phyloP scores from a whole-genome alignment of 805 yeast genomes.

The Candida oleophila region DNA sequence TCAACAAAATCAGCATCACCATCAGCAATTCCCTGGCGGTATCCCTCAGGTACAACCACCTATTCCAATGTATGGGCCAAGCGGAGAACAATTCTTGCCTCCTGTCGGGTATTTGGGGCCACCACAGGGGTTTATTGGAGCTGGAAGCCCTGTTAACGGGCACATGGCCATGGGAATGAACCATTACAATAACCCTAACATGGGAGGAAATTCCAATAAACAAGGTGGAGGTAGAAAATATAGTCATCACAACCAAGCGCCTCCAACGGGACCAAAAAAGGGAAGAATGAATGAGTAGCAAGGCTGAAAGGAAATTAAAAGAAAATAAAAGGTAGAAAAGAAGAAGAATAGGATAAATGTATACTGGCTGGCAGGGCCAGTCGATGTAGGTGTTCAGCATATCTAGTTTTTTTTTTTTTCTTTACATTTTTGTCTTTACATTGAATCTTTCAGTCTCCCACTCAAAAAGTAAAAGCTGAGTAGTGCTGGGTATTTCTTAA shows the following conservation, averaged over 20 bases:
- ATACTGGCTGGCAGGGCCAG: too few relatives aligned
- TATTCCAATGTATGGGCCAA: constrained; percentile 27
- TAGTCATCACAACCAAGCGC: not conserved
- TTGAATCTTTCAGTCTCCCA: too few relatives aligned
- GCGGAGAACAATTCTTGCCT: constrained; percentile 31
- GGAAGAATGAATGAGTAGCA: constrained; percentile 12
- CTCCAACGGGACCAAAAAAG: constrained; percentile 2
- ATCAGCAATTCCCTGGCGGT: constrained; percentile 23
- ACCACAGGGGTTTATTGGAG: constrained; percentile 24
- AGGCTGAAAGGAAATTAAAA: too few relatives aligned
- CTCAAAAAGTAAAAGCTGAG: too few relatives aligned
- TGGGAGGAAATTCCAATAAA: not conserved
- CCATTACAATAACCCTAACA: not conserved
- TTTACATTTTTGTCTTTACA: too few relatives aligned
- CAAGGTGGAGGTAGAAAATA: constrained; percentile 5
- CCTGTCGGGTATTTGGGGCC: constrained; percentile 38
- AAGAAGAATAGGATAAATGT: too few relatives aligned
- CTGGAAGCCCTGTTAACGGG: constrained; percentile 30
- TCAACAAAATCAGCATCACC: constrained; percentile 38
- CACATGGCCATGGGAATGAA: constrained; percentile 19
- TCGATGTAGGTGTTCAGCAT: too few relatives aligned
- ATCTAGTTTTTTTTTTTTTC: too few relatives aligned
- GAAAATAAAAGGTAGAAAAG: too few relatives aligned
- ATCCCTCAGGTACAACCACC: constrained; percentile 36
- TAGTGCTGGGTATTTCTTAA: too few relatives aligned